These are phyloP conservation scores for Iberis pinnata DNA, from an alignment of 345 rosid species.

Conservation along the genomic window DNA sequence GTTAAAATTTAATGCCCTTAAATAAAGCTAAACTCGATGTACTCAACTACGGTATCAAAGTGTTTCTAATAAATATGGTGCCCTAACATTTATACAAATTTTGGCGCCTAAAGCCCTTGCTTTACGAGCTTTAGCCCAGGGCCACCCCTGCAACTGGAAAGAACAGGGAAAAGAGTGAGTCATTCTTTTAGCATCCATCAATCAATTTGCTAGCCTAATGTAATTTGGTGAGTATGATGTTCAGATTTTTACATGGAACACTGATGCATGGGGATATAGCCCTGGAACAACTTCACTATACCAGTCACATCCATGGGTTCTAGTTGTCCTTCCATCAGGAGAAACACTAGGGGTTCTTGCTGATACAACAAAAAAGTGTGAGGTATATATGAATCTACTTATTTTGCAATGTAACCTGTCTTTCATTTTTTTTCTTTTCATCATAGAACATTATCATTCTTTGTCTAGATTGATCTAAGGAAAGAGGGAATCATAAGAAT, in stretches of 20 bases:
- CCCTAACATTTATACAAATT: too few relatives aligned
- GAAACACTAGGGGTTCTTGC: constrained; percentile 87
- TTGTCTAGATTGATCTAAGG: constrained; percentile 77
- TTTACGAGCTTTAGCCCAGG: too few relatives aligned
- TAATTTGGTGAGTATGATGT: constrained; percentile 3
- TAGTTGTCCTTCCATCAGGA: constrained; percentile 76
- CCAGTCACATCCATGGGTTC: constrained; percentile 96
- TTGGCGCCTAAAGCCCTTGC: too few relatives aligned
- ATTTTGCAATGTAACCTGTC: not conserved
- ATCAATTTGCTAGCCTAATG: not conserved
- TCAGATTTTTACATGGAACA: constrained; percentile 90
- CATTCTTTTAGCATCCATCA: not conserved
- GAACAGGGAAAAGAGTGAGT: constrained; percentile 80
- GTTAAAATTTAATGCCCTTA: too few relatives aligned
- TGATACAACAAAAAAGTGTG: constrained; percentile 76
- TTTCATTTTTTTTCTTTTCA: constrained; percentile 8
- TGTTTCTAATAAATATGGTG: too few relatives aligned
- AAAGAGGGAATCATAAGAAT: constrained; percentile 45
- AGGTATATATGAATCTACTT: constrained; percentile 42
- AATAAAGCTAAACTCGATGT: too few relatives aligned
- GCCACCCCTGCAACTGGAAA: too few relatives aligned
- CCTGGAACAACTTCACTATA: constrained; percentile 78
- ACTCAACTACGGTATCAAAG: too few relatives aligned
- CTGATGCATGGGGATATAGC: constrained; percentile 83
- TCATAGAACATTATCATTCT: too few relatives aligned